phyloP scores from a whole-genome alignment of 2,329 filamentous ascomycete genomes.

The Calcarisporium arbuscula region DNA sequence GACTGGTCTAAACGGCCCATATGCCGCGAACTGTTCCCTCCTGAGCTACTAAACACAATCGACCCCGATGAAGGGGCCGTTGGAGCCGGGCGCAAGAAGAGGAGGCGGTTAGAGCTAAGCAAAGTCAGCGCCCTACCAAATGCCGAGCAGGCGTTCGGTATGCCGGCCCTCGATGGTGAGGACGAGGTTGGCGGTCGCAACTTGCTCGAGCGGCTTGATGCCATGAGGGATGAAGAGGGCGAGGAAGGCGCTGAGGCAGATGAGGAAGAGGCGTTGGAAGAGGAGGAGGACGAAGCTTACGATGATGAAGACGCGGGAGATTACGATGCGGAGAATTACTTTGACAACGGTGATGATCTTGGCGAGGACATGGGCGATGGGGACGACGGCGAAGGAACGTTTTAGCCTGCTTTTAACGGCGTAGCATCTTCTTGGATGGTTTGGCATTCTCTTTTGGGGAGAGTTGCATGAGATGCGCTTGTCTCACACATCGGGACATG shows the following conservation, averaged over 20 bases:
- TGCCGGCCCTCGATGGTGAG: constrained; percentile 20
- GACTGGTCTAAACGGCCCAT: constrained; percentile 46
- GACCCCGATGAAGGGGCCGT: constrained; percentile 34
- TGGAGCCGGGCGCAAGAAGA: constrained; percentile 30
- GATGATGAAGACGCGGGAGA: constrained; percentile 56
- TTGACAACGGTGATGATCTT: constrained; percentile 51
- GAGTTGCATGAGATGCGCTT: too few relatives aligned
- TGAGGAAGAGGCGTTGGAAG: constrained; percentile 41
- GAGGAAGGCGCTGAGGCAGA: constrained; percentile 43
- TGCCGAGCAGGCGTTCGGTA: constrained; percentile 44
- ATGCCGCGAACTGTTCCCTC: constrained; percentile 47
- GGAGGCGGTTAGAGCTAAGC: constrained; percentile 39
- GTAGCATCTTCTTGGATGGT: too few relatives aligned
- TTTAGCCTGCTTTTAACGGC: too few relatives aligned
- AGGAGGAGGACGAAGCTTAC: constrained; percentile 43
- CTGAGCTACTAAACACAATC: constrained; percentile 49
- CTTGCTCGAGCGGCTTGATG: constrained; percentile 38
- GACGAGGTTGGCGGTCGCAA: constrained; percentile 27
- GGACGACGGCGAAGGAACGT: constrained; percentile 42
- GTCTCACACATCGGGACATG: neutral
- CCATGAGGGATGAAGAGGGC: constrained; percentile 42
- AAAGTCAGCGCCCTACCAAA: constrained; percentile 41
- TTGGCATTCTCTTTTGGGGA: too few relatives aligned
- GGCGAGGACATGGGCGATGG: constrained; percentile 45
- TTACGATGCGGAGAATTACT: constrained; percentile 56